Evolutionary conservation across 2,329 filamentous ascomycete genomes (phyloP).

Genomic region (Orbilia oligospora): DNA sequence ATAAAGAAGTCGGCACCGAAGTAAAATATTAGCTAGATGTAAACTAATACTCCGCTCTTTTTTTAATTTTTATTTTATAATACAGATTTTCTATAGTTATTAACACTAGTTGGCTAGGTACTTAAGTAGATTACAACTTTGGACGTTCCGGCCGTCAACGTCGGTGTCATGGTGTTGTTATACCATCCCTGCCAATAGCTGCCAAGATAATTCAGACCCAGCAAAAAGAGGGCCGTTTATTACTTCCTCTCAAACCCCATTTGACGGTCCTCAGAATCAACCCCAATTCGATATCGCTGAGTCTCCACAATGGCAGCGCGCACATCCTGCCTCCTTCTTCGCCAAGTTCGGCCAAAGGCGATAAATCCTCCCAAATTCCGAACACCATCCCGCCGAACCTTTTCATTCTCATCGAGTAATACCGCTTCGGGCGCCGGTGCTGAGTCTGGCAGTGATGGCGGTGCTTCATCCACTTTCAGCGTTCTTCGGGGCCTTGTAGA

Average conservation of each 20-base stretch:
- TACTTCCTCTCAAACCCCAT: slow-evolving; percentile 5
- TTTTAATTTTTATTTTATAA: too few relatives aligned
- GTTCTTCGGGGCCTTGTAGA: slow-evolving; percentile 69
- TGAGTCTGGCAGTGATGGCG: slow-evolving; percentile 46
- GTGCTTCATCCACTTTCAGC: slow-evolving; percentile 36
- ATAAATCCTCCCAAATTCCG: slow-evolving; percentile 30
- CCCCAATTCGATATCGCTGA: background rate
- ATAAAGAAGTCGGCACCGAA: too few relatives aligned
- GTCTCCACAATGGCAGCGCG: slow-evolving; percentile 45
- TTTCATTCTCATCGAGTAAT: slow-evolving; percentile 46
- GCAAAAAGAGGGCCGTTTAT: background rate
- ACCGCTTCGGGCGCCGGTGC: slow-evolving; percentile 36
- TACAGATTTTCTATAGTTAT: too few relatives aligned
- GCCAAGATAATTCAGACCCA: slow-evolving; percentile 37
- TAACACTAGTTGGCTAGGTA: too few relatives aligned
- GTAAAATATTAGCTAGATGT: too few relatives aligned
- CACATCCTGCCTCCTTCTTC: slow-evolving; percentile 48
- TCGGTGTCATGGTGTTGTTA: background rate
- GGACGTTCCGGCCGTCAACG: too few relatives aligned
- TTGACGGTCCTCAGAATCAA: background rate
- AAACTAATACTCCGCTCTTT: too few relatives aligned
- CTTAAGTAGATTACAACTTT: too few relatives aligned
- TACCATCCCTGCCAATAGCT: background rate
- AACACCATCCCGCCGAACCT: slow-evolving; percentile 39
- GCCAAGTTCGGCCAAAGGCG: slow-evolving; percentile 43